Evolutionary conservation across 768 basidiomycete genomes (phyloP).

Genomic region (Auriscalpium orientale): DNA sequence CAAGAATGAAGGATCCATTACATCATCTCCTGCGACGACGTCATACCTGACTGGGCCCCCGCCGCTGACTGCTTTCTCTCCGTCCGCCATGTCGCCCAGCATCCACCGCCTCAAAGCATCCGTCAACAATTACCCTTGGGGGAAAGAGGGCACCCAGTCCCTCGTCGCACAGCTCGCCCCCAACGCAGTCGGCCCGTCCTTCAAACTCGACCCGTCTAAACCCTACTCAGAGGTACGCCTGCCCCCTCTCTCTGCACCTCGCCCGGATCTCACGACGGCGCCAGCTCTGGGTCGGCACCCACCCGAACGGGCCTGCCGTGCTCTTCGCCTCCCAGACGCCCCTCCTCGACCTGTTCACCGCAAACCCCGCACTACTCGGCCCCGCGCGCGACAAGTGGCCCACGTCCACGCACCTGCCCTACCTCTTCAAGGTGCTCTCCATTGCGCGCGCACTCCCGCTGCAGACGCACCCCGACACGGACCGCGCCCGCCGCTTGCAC

Average conservation of each 20-base stretch:
- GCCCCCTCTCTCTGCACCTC: not conserved
- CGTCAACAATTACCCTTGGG: constrained; percentile 45
- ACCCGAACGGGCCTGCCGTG: constrained; percentile 41
- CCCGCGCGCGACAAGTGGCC: constrained; percentile 54
- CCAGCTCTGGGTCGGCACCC: constrained; percentile 60
- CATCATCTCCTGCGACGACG: too few species aligned
- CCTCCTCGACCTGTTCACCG: constrained; percentile 28
- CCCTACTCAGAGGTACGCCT: constrained; percentile 47
- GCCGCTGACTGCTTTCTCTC: too few species aligned
- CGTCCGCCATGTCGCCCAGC: not conserved
- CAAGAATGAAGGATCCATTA: too few species aligned
- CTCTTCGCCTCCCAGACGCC: constrained; percentile 19
- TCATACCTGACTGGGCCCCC: too few species aligned
- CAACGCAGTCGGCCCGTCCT: constrained; percentile 22
- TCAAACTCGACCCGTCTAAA: constrained; percentile 34
- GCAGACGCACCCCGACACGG: constrained; percentile 53
- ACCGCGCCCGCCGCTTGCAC: constrained; percentile 35
- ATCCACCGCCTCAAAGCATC: constrained; percentile 20
- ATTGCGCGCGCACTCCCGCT: constrained; percentile 44
- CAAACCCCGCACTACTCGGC: constrained; percentile 28
- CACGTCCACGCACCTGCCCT: constrained; percentile 44
- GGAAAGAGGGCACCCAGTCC: constrained; percentile 38
- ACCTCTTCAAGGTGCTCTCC: constrained; percentile 45
- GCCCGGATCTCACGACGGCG: too few species aligned
- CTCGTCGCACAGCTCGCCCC: constrained; percentile 40